Conservation (phyloP, 2,329 filamentous ascomycete genomes). For the Fusarium sp. region DNA sequence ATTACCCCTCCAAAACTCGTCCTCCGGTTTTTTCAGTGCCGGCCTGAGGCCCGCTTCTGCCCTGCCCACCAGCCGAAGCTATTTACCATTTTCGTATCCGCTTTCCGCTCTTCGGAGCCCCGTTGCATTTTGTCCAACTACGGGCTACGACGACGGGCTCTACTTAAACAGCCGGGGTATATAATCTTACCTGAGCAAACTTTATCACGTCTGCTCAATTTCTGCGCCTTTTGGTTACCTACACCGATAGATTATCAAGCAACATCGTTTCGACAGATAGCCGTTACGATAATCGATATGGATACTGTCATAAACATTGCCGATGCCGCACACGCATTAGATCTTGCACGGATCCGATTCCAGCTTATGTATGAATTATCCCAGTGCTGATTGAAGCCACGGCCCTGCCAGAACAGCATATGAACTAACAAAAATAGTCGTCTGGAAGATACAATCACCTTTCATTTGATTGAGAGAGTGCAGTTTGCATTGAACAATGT, state of each 20-base stretch:
- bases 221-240: neutral
- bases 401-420: neutral
- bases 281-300: conserved; percentile 64
- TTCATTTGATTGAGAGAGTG: conserved; percentile 96
- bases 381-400: neutral
- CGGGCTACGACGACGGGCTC: conserved; percentile 1
- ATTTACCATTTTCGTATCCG: conserved; percentile 7
- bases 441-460: conserved; percentile 96
- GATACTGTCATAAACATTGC: conserved; percentile 90
- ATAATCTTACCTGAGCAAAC: conserved; percentile 2
- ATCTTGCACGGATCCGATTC: conserved; percentile 91
- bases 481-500: conserved; percentile 89
- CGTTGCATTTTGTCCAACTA: conserved; percentile 6
- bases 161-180: neutral
- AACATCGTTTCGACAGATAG: conserved; percentile 5
- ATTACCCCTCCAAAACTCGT: too few species aligned
- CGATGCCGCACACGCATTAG: conserved; percentile 85
- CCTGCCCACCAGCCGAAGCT: neutral
- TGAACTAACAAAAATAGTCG: conserved; percentile 68
- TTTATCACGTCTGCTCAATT: neutral
- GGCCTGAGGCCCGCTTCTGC: conserved; percentile 16
- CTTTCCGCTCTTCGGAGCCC: conserved; percentile 8
- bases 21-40: conserved; percentile 12
- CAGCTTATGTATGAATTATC: conserved; percentile 79
- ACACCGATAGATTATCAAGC: neutral